Percentiles rank a stretch among this genome's conserved stretches.
phyloP scores from a whole-genome alignment of 2,329 filamentous ascomycete genomes.

The Fusarium sp. region DNA sequence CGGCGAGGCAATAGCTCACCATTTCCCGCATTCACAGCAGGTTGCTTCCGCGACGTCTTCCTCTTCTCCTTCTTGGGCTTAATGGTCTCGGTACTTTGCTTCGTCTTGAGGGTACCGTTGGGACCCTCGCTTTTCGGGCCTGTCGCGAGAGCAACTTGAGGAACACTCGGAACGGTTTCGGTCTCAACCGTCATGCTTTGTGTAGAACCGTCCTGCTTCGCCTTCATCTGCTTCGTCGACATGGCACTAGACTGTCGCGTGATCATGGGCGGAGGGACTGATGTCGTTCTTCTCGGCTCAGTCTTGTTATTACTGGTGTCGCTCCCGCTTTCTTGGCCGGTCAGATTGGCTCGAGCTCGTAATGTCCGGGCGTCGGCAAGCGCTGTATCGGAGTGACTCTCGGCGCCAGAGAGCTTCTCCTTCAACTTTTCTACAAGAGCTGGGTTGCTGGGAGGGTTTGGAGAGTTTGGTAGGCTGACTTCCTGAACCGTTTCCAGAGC shows the following conservation, averaged over 20 bases:
- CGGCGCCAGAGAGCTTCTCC: slow-evolving; percentile 57
- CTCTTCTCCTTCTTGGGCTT: slow-evolving; percentile 94
- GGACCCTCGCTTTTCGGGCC: slow-evolving; percentile 72
- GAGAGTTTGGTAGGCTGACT: slow-evolving; percentile 80
- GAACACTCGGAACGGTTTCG: slow-evolving; percentile 91
- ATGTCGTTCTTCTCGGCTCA: slow-evolving; percentile 55
- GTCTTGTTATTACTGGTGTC: slow-evolving; percentile 69
- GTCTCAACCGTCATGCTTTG: slow-evolving; percentile 98
- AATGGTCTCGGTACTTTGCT: slow-evolving; percentile 95
- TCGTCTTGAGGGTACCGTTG: slow-evolving; percentile 81
- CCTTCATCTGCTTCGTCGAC: slow-evolving; percentile 74
- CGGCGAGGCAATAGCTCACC: slow-evolving; percentile 57
- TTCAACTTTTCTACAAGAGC: slow-evolving; percentile 61
- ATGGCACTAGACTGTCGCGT: slow-evolving; percentile 73
- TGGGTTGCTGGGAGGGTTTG: slow-evolving; percentile 59
- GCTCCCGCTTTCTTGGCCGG: slow-evolving; percentile 69
- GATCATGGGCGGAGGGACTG: slow-evolving; percentile 63
- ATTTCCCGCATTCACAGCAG: slow-evolving; percentile 75
- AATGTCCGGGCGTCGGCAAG: slow-evolving; percentile 54
- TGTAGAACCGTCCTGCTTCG: slow-evolving; percentile 80
- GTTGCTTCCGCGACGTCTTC: slow-evolving; percentile 78
- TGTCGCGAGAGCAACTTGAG: slow-evolving; percentile 79
- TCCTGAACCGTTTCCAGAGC: slow-evolving; percentile 92
- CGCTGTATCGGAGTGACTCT: slow-evolving; percentile 54
- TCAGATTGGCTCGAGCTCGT: slow-evolving; percentile 59